These are phyloP conservation scores for Serendipita sp. DNA, from an alignment of 768 basidiomycete species.

Conservation along the genomic window DNA sequence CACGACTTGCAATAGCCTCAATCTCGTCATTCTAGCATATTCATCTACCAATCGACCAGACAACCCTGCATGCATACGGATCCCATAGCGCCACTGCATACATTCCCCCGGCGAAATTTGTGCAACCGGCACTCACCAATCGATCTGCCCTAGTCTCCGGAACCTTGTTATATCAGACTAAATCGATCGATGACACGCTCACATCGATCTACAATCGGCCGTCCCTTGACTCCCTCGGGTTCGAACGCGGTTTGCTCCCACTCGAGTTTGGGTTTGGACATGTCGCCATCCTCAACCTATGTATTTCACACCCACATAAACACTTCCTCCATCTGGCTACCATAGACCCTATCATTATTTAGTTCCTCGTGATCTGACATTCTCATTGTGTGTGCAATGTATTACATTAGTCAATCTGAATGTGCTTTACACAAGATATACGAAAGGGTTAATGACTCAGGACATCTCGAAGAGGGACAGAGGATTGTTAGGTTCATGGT, in stretches of 20 bases:
- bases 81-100: not conserved
- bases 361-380: not conserved
- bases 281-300: too few relatives aligned
- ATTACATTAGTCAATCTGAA: not conserved
- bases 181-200: not conserved
- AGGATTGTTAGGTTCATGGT: not conserved
- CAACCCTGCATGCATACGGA: not conserved
- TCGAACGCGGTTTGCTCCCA: too few relatives aligned
- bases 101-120: not conserved
- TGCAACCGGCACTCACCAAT: not conserved
- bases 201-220: too few relatives aligned
- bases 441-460: not conserved
- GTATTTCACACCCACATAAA: not conserved
- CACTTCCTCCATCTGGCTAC: not conserved
- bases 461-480: not conserved
- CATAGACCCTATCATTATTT: conserved; percentile 1
- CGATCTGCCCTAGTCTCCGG: not conserved
- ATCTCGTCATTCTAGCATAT: too few relatives aligned
- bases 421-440: not conserved
- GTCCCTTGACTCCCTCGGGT: too few relatives aligned
- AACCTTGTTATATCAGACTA: conserved; percentile 3
- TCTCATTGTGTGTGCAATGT: not conserved
- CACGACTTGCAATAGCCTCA: not conserved
- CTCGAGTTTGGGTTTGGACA: too few relatives aligned
- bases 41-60: too few relatives aligned